Evolutionary conservation across 164 flowering plant species (phyloP).

Genomic region (Buxus sempervirens): DNA sequence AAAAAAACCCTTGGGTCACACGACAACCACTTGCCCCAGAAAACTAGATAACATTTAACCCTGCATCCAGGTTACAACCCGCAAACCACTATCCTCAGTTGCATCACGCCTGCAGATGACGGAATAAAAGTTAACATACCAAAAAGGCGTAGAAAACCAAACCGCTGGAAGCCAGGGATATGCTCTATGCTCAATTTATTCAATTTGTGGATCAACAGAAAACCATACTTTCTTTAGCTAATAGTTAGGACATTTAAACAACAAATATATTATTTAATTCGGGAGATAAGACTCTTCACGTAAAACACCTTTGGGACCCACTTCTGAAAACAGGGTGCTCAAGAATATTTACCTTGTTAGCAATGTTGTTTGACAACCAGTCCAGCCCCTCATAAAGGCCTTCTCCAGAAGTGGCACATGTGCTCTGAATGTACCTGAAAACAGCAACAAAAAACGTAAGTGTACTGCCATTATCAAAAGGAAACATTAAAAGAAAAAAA

Average conservation of each 20-base stretch:
- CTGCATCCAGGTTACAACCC: constrained; percentile 17
- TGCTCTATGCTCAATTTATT: neutral
- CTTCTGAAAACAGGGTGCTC: no score
- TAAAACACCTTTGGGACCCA: no score
- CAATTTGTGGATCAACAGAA: neutral
- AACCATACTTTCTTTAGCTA: neutral
- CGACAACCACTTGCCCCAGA: no score
- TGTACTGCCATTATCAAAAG: no score
- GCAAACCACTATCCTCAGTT: constrained; percentile 1
- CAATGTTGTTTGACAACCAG: no score
- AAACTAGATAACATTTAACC: constrained; percentile 17
- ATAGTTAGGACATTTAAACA: no score
- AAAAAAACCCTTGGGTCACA: constrained; percentile 3
- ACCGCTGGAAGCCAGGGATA: no score
- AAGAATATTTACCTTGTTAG: constrained; percentile 42
- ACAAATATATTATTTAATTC: no score
- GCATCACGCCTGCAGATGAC: constrained; percentile 32
- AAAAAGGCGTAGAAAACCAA: neutral
- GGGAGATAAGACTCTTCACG: no score
- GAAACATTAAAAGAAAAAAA: no score
- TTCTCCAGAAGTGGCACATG: constrained; percentile 76
- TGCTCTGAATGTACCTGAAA: constrained; percentile 68
- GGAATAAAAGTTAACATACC: neutral
- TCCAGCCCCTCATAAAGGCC: constrained; percentile 72
- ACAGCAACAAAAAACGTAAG: no score